Evolutionary conservation across 2,329 filamentous ascomycete species (phyloP).

Genomic region (Zalaria obscura): DNA sequence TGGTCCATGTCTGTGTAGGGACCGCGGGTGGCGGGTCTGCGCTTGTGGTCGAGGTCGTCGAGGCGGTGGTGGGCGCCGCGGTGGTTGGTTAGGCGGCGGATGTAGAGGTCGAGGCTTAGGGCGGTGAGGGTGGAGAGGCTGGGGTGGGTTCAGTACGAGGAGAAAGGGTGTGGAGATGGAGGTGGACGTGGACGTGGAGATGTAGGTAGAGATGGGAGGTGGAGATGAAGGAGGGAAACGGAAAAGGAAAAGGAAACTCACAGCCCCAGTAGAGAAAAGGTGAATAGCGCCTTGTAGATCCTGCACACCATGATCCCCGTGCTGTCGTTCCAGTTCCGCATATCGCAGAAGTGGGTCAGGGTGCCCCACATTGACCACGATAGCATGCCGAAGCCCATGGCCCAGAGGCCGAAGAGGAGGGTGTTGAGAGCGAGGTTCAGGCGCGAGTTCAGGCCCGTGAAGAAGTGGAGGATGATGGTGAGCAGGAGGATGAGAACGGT

Average conservation of each 20-base stretch:
- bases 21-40: conserved; percentile 9
- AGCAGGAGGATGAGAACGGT: conserved; percentile 33
- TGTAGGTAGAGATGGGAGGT: neutral
- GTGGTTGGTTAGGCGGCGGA: conserved; percentile 27
- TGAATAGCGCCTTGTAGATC: conserved; percentile 46
- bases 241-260: conserved; percentile 10
- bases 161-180: neutral
- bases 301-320: conserved; percentile 42
- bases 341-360: conserved; percentile 35
- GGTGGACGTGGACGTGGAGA: neutral
- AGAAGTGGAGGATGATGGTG: conserved; percentile 38
- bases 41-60: conserved; percentile 19
- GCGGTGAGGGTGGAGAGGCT: conserved; percentile 32
- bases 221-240: neutral
- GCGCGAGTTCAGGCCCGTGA: conserved; percentile 35
- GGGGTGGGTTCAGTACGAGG: neutral
- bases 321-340: conserved; percentile 37
- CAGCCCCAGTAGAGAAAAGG: conserved; percentile 36
- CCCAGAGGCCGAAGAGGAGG: conserved; percentile 36
- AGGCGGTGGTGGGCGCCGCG: conserved; percentile 36
- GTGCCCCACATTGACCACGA: conserved; percentile 40
- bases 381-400: conserved; percentile 35
- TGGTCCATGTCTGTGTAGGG: conserved; percentile 12
- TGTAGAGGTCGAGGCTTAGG: conserved; percentile 36
- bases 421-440: conserved; percentile 37